Percentiles rank a stretch among this genome's conserved stretches.
These are phyloP conservation scores for Plasmodium inui DNA, from an alignment of 169 alveolate species.

Conservation along the genomic window DNA sequence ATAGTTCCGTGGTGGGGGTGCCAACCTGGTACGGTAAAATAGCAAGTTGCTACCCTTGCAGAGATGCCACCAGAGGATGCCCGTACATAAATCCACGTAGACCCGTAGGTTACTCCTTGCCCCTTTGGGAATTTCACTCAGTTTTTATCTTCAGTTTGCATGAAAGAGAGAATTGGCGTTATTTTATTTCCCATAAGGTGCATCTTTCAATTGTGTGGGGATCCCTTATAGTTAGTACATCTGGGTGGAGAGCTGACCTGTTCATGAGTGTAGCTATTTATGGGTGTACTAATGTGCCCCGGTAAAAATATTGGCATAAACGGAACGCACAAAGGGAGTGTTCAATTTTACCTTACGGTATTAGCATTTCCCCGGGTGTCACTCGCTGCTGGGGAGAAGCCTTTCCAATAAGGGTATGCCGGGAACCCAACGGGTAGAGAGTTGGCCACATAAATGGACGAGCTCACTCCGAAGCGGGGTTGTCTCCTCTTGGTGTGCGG, in stretches of 20 bases:
- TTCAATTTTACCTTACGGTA: not conserved
- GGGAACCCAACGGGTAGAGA: not conserved
- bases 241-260: not conserved
- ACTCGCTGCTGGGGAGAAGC: not conserved
- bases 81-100: not conserved
- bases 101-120: not conserved
- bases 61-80: not conserved
- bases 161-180: not conserved
- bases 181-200: not conserved
- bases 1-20: not conserved
- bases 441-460: not conserved
- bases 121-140: not conserved
- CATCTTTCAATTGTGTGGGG: not conserved
- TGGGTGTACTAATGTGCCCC: not conserved
- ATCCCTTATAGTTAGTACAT: not conserved
- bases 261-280: not conserved
- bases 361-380: not conserved
- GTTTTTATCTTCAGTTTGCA: not conserved
- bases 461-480: not conserved
- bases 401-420: not conserved
- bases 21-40: not conserved
- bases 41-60: not conserved
- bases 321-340: not conserved
- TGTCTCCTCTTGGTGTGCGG: not conserved
- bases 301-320: not conserved